Evolutionary conservation across 129 eudicot genomes (phyloP).

Genomic region (Arctium minus): DNA sequence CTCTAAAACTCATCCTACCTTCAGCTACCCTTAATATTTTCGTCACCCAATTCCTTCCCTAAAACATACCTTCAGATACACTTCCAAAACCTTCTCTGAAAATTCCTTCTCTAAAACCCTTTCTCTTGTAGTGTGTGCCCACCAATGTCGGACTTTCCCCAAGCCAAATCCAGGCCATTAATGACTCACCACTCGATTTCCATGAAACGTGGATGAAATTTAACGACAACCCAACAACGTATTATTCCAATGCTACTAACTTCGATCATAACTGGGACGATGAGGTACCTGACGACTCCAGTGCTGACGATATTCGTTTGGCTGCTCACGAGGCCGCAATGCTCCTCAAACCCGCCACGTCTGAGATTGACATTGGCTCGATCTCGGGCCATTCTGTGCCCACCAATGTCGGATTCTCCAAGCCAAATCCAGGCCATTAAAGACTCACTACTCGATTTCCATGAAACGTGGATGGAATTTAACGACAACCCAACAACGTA

Average conservation of each 20-base stretch:
- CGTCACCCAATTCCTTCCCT: too few relatives aligned
- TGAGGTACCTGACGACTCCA: constrained; percentile 41
- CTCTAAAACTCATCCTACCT: too few relatives aligned
- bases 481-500: constrained; percentile 6
- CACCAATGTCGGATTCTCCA: constrained; percentile 34
- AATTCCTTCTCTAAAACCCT: too few relatives aligned
- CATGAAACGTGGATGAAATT: constrained; percentile 32
- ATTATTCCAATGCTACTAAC: neutral
- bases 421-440: constrained; percentile 55
- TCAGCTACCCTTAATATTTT: too few relatives aligned
- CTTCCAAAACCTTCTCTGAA: too few relatives aligned
- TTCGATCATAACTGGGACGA: constrained; percentile 33
- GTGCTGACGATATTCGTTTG: constrained; percentile 45
- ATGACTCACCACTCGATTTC: constrained; percentile 47
- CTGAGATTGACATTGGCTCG: neutral
- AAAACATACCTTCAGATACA: too few relatives aligned
- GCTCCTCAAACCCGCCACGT: constrained; percentile 13
- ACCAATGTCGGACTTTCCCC: constrained; percentile 36
- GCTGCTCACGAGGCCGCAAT: constrained; percentile 51
- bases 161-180: constrained; percentile 51
- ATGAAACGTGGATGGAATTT: constrained; percentile 30
- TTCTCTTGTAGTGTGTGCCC: too few relatives aligned
- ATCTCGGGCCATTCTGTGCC: constrained; percentile 19
- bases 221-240: constrained; percentile 5
- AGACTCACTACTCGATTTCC: constrained; percentile 45